These are phyloP conservation scores for Jamesozyma piceae DNA, from an alignment of 805 yeast genomes.

Conservation along the genomic window DNA sequence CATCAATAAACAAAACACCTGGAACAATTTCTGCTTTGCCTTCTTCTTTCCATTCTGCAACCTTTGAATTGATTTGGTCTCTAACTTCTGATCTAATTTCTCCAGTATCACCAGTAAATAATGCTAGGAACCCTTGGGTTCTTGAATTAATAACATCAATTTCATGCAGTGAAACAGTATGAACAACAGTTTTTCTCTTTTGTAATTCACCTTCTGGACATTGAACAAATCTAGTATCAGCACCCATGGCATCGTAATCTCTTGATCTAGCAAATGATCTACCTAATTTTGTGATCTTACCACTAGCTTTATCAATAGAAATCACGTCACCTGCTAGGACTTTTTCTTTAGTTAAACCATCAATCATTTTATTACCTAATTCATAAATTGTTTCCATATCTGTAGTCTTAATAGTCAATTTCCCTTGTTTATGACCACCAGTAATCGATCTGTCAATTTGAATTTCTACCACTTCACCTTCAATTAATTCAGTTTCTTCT, in stretches of 20 bases:
- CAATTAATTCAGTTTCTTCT: slow-evolving; percentile 94
- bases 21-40: slow-evolving; percentile 97
- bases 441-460: slow-evolving; percentile 88
- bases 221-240: slow-evolving; percentile 94
- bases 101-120: slow-evolving; percentile 94
- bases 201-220: slow-evolving; percentile 98
- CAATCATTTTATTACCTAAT: slow-evolving; percentile 88
- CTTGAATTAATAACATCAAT: slow-evolving; percentile 95
- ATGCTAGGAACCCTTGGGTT: slow-evolving; percentile 93
- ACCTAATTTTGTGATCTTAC: slow-evolving; percentile 88
- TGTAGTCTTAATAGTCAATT: slow-evolving; percentile 91
- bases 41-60: slow-evolving; percentile 97
- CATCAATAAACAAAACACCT: slow-evolving; percentile 95
- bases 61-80: slow-evolving; percentile 92
- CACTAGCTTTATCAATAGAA: slow-evolving; percentile 89
- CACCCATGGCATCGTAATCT: slow-evolving; percentile 98
- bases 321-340: slow-evolving; percentile 96
- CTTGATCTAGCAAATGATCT: slow-evolving; percentile 93
- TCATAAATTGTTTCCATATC: slow-evolving; percentile 98
- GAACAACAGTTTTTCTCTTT: slow-evolving; percentile 89
- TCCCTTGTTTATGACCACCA: slow-evolving; percentile 98
- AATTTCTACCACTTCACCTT: slow-evolving; percentile 97
- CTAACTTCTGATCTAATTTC: slow-evolving; percentile 93
- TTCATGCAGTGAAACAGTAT: slow-evolving; percentile 95
- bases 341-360: slow-evolving; percentile 86